Percentiles rank a stretch among this genome's conserved stretches.
Conservation (phyloP, 1,284 basidiomycete genomes). For the Nidula niveotomentosa region DNA sequence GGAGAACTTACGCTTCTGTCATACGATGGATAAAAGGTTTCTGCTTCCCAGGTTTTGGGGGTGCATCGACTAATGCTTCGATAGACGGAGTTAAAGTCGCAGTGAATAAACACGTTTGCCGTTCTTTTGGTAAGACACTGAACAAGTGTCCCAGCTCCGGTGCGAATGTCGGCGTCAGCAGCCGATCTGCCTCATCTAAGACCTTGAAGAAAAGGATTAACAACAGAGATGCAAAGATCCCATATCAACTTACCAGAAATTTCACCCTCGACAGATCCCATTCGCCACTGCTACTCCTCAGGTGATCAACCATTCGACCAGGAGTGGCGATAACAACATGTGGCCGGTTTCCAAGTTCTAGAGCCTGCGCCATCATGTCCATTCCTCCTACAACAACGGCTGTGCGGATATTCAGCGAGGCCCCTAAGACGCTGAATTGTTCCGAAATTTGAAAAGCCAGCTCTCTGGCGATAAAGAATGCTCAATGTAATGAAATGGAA, state of each 20-base stretch:
- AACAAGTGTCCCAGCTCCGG: constrained; percentile 86
- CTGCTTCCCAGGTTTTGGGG: constrained; percentile 81
- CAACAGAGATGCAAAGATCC: background rate
- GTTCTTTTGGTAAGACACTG: constrained; percentile 73
- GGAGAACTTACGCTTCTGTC: constrained; percentile 60
- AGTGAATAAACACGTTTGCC: constrained; percentile 97
- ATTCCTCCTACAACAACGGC: constrained; percentile 95
- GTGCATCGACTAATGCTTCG: constrained; percentile 73
- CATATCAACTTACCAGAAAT: constrained; percentile 64
- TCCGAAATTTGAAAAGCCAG: constrained; percentile 97
- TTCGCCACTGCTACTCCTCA: constrained; percentile 77
- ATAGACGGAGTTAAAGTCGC: constrained; percentile 93
- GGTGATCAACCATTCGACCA: constrained; percentile 91
- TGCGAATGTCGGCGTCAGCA: constrained; percentile 90
- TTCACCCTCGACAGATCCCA: constrained; percentile 87
- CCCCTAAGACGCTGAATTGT: constrained; percentile 92
- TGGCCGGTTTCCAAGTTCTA: constrained; percentile 84
- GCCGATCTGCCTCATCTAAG: constrained; percentile 94
- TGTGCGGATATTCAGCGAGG: constrained; percentile 78
- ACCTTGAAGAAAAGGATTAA: constrained; percentile 47
- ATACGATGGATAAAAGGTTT: constrained; percentile 89
- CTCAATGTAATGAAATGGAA: no score
- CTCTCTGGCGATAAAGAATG: constrained; percentile 55
- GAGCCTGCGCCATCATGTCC: constrained; percentile 97
- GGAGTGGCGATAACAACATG: constrained; percentile 97